These are phyloP conservation scores for Coemansia sp. DNA, from an alignment of 192 early-diverging fungal genomes.

Conservation along the genomic window DNA sequence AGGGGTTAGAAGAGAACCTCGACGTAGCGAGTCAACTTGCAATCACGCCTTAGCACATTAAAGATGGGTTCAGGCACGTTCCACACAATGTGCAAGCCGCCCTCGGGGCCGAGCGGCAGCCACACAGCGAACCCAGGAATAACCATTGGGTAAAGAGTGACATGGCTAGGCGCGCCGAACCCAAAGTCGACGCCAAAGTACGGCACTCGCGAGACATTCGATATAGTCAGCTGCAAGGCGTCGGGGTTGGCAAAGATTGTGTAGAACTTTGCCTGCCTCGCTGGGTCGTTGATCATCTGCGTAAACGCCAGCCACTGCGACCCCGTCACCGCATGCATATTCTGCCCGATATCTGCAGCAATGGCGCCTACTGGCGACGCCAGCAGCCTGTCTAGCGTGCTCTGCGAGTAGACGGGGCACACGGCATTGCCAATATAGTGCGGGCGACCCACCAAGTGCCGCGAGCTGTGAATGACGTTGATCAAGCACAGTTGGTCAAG, in stretches of 20 bases:
- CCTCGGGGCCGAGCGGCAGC: conserved; percentile 21
- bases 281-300: conserved; percentile 16
- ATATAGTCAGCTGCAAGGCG: conserved; percentile 32
- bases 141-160: conserved; percentile 34
- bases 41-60: conserved; percentile 4
- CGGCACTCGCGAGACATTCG: conserved; percentile 27
- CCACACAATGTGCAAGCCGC: conserved; percentile 43
- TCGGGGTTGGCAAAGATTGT: conserved; percentile 34
- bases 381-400: background rate
- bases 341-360: conserved; percentile 15
- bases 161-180: conserved; percentile 27
- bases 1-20: conserved; percentile 16
- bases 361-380: background rate
- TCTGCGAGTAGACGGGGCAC: conserved; percentile 35
- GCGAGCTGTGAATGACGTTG: conserved; percentile 31
- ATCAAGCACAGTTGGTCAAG: conserved; percentile 2
- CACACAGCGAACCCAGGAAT: conserved; percentile 39
- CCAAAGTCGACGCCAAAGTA: conserved; percentile 43
- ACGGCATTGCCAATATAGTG: conserved; percentile 40
- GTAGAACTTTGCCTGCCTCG: conserved; percentile 25
- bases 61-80: conserved; percentile 20
- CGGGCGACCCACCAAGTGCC: conserved; percentile 19
- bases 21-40: conserved; percentile 22
- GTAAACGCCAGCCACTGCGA: conserved; percentile 27
- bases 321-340: conserved; percentile 19